Conservation (phyloP, 352 stramenopile species). For the Phytophthora chlamydospora region DNA sequence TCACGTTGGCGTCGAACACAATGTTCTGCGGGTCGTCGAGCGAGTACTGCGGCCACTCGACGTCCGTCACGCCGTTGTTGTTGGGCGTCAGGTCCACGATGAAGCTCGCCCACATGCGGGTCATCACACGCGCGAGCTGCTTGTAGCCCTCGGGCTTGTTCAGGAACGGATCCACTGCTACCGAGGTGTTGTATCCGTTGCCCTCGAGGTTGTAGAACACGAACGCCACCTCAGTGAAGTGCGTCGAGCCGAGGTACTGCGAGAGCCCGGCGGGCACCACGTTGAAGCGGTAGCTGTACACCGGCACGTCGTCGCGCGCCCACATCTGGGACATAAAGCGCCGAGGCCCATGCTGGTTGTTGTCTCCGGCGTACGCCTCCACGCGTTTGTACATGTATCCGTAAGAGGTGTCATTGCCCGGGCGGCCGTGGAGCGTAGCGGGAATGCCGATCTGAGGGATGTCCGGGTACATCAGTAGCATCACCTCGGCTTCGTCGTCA, state of each 20-base stretch:
- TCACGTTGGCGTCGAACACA: slow-evolving; percentile 38
- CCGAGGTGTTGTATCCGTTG: slow-evolving; percentile 31
- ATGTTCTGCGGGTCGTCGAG: slow-evolving; percentile 33
- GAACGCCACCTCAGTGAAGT: slow-evolving; percentile 37
- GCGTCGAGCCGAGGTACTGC: slow-evolving; percentile 25
- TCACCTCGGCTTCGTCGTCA: slow-evolving; percentile 19
- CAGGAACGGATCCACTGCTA: slow-evolving; percentile 33
- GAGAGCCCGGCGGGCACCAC: slow-evolving; percentile 21
- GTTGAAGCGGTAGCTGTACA: slow-evolving; percentile 41
- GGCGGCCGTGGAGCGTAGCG: slow-evolving; percentile 28
- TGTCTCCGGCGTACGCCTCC: slow-evolving; percentile 31
- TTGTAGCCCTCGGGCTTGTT: slow-evolving; percentile 22
- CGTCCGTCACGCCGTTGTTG: slow-evolving; percentile 22
- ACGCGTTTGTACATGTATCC: slow-evolving; percentile 39
- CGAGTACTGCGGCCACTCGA: slow-evolving; percentile 37
- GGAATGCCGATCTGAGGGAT: slow-evolving; percentile 31
- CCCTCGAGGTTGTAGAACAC: slow-evolving; percentile 40
- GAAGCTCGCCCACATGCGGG: slow-evolving; percentile 43
- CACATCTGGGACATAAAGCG: slow-evolving; percentile 40
- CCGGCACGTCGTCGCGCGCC: slow-evolving; percentile 23
- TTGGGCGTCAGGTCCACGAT: slow-evolving; percentile 32
- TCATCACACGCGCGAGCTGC: slow-evolving; percentile 29
- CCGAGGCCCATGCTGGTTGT: slow-evolving; percentile 26
- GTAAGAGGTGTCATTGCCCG: slow-evolving; percentile 25
- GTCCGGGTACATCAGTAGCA: slow-evolving; percentile 33